A percentile compares a stretch with the other conserved stretches of the same genome.
Evolutionary conservation across 1,139 yeast species (phyloP).

Genomic region (Suhomyces bribrorum): DNA sequence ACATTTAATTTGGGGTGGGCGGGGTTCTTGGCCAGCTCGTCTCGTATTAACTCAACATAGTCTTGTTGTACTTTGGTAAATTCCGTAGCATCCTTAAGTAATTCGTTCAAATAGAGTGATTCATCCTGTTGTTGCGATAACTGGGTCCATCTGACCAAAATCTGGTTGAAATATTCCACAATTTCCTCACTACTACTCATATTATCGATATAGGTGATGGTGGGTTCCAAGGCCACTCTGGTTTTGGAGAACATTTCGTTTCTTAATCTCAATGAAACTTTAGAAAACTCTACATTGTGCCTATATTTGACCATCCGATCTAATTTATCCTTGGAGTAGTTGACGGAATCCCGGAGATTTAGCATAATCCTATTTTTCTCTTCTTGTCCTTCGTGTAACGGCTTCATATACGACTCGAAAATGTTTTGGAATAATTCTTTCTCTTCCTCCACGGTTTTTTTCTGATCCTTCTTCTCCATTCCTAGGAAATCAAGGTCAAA

Average conservation of each 20-base stretch:
- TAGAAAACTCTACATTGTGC: constrained; percentile 13
- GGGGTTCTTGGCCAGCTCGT: constrained; percentile 21
- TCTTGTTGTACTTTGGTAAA: constrained; percentile 21
- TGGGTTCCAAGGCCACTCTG: constrained; percentile 27
- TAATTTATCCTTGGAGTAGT: constrained; percentile 14
- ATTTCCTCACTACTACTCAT: constrained; percentile 15
- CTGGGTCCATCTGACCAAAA: constrained; percentile 19
- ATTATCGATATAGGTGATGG: constrained; percentile 23
- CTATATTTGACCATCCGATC: constrained; percentile 12
- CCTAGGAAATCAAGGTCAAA: constrained; percentile 19
- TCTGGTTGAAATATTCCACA: constrained; percentile 19
- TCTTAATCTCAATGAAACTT: constrained; percentile 16
- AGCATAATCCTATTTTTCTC: constrained; percentile 10
- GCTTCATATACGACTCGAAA: constrained; percentile 25
- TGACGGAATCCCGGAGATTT: constrained; percentile 13
- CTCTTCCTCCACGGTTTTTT: constrained; percentile 23
- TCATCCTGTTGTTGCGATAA: constrained; percentile 9
- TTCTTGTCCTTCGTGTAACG: constrained; percentile 11
- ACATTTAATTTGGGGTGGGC: constrained; percentile 31
- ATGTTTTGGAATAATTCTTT: constrained; percentile 27
- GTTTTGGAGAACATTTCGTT: constrained; percentile 22
- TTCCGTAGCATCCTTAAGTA: constrained; percentile 17
- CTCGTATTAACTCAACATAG: constrained; percentile 19
- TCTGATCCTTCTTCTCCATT: constrained; percentile 6
- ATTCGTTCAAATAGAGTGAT: constrained; percentile 13